Percentiles rank a stretch among this genome's conserved stretches.
phyloP scores from a whole-genome alignment of 139 green algal genomes.

The Trebouxia sp. region DNA sequence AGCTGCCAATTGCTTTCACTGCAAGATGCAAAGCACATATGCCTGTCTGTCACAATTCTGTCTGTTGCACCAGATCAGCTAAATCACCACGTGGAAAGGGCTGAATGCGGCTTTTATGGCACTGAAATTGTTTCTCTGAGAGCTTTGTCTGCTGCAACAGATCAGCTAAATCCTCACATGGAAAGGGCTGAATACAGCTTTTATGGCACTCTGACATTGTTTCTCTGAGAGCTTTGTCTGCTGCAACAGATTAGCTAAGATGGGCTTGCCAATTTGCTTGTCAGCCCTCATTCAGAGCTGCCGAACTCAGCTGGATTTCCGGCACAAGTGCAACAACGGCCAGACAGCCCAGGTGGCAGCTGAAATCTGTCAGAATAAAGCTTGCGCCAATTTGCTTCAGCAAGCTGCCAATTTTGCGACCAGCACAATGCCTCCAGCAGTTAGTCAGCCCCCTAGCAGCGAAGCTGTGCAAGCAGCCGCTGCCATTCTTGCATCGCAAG shows the following conservation, averaged over 20 bases:
- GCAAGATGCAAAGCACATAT: no score
- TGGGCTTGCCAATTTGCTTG: neutral
- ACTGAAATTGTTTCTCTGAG: no score
- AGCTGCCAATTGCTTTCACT: no score
- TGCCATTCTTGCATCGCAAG: neutral
- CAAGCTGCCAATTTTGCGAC: constrained; percentile 3
- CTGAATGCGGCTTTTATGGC: no score
- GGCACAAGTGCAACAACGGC: neutral
- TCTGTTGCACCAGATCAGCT: no score
- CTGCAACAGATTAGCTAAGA: neutral
- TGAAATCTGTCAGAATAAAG: neutral
- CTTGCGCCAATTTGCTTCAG: neutral
- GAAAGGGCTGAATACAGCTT: no score
- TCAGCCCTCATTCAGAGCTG: constrained; percentile 22
- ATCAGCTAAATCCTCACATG: no score
- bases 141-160: no score
- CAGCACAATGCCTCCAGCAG: neutral
- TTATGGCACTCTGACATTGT: no score
- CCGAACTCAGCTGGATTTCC: constrained; percentile 4
- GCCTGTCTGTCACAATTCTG: no score
- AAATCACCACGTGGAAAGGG: no score
- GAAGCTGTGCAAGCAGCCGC: neutral
- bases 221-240: no score
- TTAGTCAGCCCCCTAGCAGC: neutral
- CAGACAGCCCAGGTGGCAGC: neutral